Evolutionary conservation across 208 protist genomes (phyloP).

Genomic region (Wallacemonas sp.): DNA sequence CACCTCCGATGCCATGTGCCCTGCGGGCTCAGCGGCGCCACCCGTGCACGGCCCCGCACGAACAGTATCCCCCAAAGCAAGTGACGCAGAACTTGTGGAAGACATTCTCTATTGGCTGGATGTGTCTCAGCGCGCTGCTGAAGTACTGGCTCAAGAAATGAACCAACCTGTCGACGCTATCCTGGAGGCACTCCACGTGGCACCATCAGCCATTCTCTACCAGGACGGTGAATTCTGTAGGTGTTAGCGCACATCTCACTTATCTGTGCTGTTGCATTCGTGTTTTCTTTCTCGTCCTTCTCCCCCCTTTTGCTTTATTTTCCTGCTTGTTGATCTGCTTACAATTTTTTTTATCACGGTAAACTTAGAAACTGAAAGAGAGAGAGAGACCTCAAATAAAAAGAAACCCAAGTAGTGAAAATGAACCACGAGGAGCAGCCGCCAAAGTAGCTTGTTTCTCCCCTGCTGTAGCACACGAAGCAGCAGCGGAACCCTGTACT

Average conservation of each 20-base stretch:
- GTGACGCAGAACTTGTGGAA: slow-evolving; percentile 14
- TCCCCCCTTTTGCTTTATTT: slow-evolving; percentile 20
- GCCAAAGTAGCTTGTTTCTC: too few relatives aligned
- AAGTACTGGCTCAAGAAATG: slow-evolving; percentile 1
- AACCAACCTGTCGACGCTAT: slow-evolving; percentile 23
- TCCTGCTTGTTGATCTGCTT: slow-evolving; percentile 14
- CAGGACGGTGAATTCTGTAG: slow-evolving; percentile 24
- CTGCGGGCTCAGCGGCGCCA: too few relatives aligned
- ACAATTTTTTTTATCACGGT: neutral
- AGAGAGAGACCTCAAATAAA: too few relatives aligned
- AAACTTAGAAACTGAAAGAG: neutral
- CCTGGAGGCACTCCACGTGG: slow-evolving; percentile 28
- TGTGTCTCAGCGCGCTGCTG: slow-evolving; percentile 12
- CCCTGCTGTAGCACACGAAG: too few relatives aligned
- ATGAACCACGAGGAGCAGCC: too few relatives aligned
- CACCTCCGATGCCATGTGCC: too few relatives aligned
- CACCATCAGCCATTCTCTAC: slow-evolving; percentile 21
- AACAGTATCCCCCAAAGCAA: too few relatives aligned
- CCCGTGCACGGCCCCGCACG: too few relatives aligned
- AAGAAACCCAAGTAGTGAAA: too few relatives aligned
- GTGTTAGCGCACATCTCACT: too few relatives aligned
- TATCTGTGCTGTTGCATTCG: too few relatives aligned
- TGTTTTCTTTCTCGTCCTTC: neutral
- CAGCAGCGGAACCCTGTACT: too few relatives aligned
- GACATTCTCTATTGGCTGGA: slow-evolving; percentile 26